phyloP scores from a whole-genome alignment of 139 green algal genomes.

The Pleodorina starrii region DNA sequence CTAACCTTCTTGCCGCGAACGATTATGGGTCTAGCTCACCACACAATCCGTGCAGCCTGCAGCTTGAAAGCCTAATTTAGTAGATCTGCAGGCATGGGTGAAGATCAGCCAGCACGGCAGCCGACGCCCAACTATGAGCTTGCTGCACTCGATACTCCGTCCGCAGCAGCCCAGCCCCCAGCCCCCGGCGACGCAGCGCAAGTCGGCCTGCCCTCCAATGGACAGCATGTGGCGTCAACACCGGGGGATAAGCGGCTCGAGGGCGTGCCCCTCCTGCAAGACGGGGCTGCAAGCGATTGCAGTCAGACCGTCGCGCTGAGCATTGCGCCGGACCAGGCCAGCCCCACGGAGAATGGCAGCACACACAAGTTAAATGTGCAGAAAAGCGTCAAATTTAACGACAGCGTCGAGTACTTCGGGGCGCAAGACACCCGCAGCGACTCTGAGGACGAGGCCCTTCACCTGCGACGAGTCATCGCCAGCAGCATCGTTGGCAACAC shows the following conservation, averaged over 20 bases:
- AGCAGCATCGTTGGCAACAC: slow-evolving; percentile 54
- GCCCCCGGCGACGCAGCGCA: neutral
- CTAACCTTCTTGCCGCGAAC: too few relatives aligned
- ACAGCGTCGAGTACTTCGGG: slow-evolving; percentile 16
- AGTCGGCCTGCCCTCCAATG: too few relatives aligned
- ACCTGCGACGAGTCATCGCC: slow-evolving; percentile 41
- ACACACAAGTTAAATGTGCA: neutral
- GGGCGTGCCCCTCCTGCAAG: neutral
- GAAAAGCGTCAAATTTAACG: slow-evolving; percentile 16
- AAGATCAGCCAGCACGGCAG: neutral
- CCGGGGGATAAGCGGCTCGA: neutral
- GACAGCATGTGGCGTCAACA: neutral
- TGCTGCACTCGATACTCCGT: neutral
- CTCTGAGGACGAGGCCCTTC: neutral
- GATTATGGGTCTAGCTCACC: too few relatives aligned
- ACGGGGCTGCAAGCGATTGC: neutral
- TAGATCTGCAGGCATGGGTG: neutral
- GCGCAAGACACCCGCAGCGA: neutral
- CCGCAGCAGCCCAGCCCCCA: neutral
- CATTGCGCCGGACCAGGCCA: neutral
- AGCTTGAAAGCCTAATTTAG: too few relatives aligned
- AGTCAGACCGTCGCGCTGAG: neutral
- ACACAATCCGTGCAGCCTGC: too few relatives aligned
- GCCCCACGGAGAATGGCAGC: neutral
- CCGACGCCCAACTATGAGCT: neutral